Conservation (phyloP, 2,329 filamentous ascomycete species). For the Scedosporium boydii region DNA sequence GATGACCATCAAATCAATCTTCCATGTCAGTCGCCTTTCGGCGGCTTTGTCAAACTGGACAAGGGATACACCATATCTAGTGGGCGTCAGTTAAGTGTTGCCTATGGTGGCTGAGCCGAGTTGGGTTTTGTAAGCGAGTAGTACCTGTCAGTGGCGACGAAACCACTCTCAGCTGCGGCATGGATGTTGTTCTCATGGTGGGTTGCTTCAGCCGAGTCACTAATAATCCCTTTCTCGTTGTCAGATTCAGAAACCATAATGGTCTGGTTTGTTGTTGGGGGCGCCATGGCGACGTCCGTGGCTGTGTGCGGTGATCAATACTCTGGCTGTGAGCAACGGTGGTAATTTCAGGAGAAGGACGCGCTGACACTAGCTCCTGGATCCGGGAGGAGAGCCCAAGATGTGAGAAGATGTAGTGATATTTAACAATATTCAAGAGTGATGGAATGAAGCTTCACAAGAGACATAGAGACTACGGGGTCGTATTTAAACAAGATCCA, state of each 20-base stretch:
- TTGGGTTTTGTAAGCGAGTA: conserved; percentile 12
- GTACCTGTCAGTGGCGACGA: conserved; percentile 33
- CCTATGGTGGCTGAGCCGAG: conserved; percentile 10
- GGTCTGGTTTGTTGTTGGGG: neutral
- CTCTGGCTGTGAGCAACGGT: too few species aligned
- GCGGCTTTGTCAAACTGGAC: conserved; percentile 20
- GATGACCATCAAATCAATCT: conserved; percentile 49
- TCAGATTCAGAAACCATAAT: neutral
- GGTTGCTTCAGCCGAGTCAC: neutral
- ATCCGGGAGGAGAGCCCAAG: neutral
- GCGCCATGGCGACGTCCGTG: neutral
- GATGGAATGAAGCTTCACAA: neutral
- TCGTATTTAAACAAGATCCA: neutral
- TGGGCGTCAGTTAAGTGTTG: too few species aligned
- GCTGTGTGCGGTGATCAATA: neutral
- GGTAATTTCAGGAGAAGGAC: too few species aligned
- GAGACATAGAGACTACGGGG: neutral
- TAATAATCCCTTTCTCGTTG: neutral
- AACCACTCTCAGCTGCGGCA: conserved; percentile 24
- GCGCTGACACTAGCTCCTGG: too few species aligned
- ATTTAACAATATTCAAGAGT: neutral
- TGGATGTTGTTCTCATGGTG: conserved; percentile 4
- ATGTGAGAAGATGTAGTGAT: neutral
- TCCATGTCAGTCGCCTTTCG: conserved; percentile 29
- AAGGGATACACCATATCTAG: conserved; percentile 31